These are phyloP conservation scores for Rheum nobile DNA, from an alignment of 148 eudicot genomes.

Conservation along the genomic window DNA sequence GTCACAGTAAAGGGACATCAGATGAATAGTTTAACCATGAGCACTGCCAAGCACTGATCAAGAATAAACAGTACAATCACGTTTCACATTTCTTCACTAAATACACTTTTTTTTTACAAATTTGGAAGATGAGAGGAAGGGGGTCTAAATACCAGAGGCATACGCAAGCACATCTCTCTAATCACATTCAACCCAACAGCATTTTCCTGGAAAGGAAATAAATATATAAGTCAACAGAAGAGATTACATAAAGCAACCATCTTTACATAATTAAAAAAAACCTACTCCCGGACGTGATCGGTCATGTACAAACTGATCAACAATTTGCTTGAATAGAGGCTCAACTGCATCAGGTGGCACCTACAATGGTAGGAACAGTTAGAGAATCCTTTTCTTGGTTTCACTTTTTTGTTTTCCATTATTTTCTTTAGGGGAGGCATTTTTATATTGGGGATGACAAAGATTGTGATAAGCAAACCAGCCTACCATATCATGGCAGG, in stretches of 20 bases:
- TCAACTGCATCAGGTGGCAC: slow-evolving; percentile 41
- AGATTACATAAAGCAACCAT: background rate
- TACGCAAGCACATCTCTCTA: slow-evolving; percentile 90
- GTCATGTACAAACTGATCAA: slow-evolving; percentile 8
- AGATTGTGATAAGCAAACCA: slow-evolving; percentile 5
- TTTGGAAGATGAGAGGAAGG: background rate
- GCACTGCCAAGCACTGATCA: background rate
- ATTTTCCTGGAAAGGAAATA: slow-evolving; percentile 44
- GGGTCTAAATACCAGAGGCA: slow-evolving; percentile 64
- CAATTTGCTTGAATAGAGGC: slow-evolving; percentile 26
- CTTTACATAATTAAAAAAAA: background rate
- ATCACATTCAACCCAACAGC: slow-evolving; percentile 89
- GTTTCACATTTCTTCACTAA: background rate
- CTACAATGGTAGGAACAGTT: too few relatives aligned
- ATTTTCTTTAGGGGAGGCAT: background rate
- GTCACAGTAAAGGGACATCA: background rate
- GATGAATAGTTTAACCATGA: background rate
- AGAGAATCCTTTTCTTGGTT: background rate
- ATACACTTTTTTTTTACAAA: background rate
- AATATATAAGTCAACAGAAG: background rate
- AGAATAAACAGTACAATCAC: background rate
- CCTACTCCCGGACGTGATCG: too few relatives aligned
- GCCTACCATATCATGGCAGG: slow-evolving; percentile 98
- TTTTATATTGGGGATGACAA: background rate
- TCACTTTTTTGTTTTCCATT: background rate